Evolutionary conservation across 1,139 yeast species (phyloP).

Genomic region (Yamadazyma triangularis): DNA sequence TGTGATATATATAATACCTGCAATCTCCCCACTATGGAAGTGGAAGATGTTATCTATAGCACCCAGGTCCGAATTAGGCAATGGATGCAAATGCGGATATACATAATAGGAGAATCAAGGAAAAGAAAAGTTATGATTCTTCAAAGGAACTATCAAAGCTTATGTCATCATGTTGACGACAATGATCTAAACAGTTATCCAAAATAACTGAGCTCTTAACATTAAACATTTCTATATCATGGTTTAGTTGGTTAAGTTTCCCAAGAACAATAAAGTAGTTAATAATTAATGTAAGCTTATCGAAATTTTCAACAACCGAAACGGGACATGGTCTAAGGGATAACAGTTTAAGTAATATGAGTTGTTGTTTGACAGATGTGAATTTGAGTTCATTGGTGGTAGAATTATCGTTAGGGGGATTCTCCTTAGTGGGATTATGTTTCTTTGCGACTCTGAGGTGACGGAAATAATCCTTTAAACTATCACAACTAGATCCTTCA

Average conservation of each 20-base stretch:
- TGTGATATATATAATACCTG: not conserved
- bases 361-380: not conserved
- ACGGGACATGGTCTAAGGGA: not conserved
- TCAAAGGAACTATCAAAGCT: not conserved
- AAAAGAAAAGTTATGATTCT: too few relatives aligned
- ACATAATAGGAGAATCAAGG: too few relatives aligned
- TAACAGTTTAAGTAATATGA: too few relatives aligned
- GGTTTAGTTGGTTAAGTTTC: not conserved
- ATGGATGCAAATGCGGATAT: not conserved
- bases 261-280: not conserved
- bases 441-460: too few relatives aligned
- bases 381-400: too few relatives aligned
- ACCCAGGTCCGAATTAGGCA: not conserved
- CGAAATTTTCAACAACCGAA: not conserved
- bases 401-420: too few relatives aligned
- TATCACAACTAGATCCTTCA: too few relatives aligned
- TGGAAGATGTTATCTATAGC: too few relatives aligned
- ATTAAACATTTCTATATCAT: not conserved
- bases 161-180: not conserved
- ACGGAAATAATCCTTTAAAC: too few relatives aligned
- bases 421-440: too few relatives aligned
- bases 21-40: too few relatives aligned
- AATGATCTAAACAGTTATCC: not conserved
- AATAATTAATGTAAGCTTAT: not conserved
- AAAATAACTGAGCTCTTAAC: not conserved